A percentile compares a stretch with the other conserved stretches of the same genome.
phyloP scores from a whole-genome alignment of 768 basidiomycete species.

The Hericium rajendrae region DNA sequence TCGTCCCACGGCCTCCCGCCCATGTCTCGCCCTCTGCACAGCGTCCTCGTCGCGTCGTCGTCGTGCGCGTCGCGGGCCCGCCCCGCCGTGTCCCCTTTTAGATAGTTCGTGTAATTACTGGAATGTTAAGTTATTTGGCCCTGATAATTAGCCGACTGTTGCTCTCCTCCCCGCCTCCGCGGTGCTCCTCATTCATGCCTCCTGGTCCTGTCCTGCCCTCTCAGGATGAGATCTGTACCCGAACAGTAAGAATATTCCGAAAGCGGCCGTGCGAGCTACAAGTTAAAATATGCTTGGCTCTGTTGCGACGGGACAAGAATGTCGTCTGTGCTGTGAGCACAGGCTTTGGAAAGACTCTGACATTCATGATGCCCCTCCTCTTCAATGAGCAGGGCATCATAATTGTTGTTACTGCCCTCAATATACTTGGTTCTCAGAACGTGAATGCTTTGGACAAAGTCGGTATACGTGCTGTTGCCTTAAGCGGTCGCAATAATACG shows the following conservation, averaged over 20 bases:
- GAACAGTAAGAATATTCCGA: background rate
- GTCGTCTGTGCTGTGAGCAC: background rate
- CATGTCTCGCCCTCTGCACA: no score
- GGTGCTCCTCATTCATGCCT: no score
- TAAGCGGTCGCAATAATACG: background rate
- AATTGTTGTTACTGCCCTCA: background rate
- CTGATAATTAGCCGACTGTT: no score
- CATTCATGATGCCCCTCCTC: background rate
- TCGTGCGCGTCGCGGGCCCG: no score
- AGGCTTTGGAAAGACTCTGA: background rate
- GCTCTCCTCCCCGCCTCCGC: no score
- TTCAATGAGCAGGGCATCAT: background rate
- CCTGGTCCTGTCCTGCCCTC: no score
- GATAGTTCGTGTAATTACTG: no score
- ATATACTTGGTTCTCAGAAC: constrained; percentile 6
- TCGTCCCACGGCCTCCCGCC: no score
- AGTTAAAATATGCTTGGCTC: background rate
- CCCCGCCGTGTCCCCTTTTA: no score
- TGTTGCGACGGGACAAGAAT: background rate
- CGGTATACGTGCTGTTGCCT: background rate
- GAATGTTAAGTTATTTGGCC: no score
- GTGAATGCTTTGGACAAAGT: background rate
- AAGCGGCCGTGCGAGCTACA: background rate
- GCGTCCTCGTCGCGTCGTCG: no score
- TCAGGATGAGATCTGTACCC: background rate